Base-by-base conservation (phyloP, 352 stramenopile genomes). In the Globisporangium perplexum region DNA sequence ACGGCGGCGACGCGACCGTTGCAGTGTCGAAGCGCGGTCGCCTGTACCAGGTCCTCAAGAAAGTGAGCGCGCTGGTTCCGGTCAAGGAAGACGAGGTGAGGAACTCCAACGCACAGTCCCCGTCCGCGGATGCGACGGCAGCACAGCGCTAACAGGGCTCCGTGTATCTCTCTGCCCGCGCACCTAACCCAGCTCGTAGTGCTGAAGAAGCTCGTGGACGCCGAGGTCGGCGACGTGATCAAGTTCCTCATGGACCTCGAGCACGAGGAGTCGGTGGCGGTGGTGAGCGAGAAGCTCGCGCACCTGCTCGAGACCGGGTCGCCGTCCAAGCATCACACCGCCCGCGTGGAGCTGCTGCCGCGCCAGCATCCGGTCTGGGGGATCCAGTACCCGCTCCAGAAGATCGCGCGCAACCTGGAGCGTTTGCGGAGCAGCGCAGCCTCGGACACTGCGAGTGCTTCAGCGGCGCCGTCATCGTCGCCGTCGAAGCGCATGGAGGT, bases 201-300 rank as follows among this genome's bases (percentile, higher is more conserved):
- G 7, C 66, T 90, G 0, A 90, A 90, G 59, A 87, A 85, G 35
- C 66, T 88, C 2, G 74, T 90, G 5, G 80, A 90, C 39, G 69
- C 77, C 11, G 77, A 90, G 49, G 68, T 87, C 10, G 77, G 80
- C 28, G 80, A 90, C 28, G 73, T 90, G 18, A 88, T 90, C 43
- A 63, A 64, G 24, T 74, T 86, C 49, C 59, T 90, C 3, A 30
- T 83, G 3, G 65, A 69, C 15, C 59, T 86, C 5, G 77, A 88
- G 52, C 35, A 53, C 6, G 69, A 85, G 43, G 39, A 61, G 1
- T 60, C 77, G 4, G 12, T 57, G 1, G n/a, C 35, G 0, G 28
- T 74, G 7, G 59, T 87, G 14, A 52, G 63, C 6, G 55, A 69
- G 8, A 72, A 74, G 24, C 60, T 90, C 3, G 22, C 47, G 8